phyloP scores from a whole-genome alignment of 768 basidiomycete genomes.

The Phlebiopsis gigantea region DNA sequence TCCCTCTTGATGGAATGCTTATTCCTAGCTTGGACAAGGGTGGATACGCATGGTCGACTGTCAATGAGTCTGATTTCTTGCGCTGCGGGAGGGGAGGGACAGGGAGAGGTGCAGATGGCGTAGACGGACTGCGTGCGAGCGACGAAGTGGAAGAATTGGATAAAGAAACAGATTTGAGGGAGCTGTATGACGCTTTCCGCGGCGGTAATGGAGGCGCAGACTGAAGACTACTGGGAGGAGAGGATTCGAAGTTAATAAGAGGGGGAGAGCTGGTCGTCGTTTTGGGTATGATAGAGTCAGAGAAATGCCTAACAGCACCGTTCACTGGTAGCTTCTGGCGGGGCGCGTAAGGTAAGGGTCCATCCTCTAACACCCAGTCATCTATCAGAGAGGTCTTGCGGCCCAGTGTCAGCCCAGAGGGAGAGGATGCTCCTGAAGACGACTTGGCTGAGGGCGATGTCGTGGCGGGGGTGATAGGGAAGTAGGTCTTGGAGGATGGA shows the following conservation, averaged over 20 bases:
- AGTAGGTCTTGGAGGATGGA: constrained; percentile 34
- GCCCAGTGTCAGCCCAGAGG: constrained; percentile 21
- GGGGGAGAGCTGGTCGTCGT: constrained; percentile 24
- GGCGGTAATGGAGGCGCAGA: constrained; percentile 59
- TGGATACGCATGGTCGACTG: constrained; percentile 58
- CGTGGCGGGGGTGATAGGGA: constrained; percentile 36
- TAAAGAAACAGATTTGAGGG: constrained; percentile 35
- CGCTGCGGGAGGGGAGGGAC: not conserved
- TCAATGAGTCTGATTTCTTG: constrained; percentile 41
- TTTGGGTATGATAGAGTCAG: constrained; percentile 15
- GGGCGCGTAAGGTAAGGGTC: constrained; percentile 28
- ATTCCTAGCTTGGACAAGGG: constrained; percentile 33
- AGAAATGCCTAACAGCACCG: constrained; percentile 15
- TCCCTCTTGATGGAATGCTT: constrained; percentile 28
- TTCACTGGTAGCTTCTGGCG: constrained; percentile 16
- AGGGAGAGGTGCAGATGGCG: constrained; percentile 8
- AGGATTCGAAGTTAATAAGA: constrained; percentile 54
- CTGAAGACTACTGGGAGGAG: constrained; percentile 31
- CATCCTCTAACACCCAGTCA: constrained; percentile 71
- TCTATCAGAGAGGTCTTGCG: constrained; percentile 61
- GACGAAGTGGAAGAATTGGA: constrained; percentile 28
- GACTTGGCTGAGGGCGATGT: constrained; percentile 14
- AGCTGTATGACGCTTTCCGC: constrained; percentile 52
- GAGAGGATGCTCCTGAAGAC: constrained; percentile 19
- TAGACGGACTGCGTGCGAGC: constrained; percentile 16